A percentile compares a stretch with the other conserved stretches of the same genome.
phyloP scores from a whole-genome alignment of 2,329 filamentous ascomycete genomes.

The Curvularia verruculosa region DNA sequence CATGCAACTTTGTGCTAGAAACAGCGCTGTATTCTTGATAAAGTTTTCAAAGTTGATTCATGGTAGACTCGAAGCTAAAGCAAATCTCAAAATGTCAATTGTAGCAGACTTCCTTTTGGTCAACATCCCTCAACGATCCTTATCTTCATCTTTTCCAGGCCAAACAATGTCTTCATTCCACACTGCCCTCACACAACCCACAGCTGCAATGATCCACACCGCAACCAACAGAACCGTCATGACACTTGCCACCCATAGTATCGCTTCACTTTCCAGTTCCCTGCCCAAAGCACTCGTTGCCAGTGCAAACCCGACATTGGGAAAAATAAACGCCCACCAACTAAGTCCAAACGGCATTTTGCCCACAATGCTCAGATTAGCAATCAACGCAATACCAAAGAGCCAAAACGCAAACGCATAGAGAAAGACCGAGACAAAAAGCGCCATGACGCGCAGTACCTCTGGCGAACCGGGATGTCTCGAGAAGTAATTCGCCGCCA shows the following conservation, averaged over 20 bases:
- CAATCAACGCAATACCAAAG: constrained; percentile 50
- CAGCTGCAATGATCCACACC: constrained; percentile 59
- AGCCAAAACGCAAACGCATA: constrained; percentile 67
- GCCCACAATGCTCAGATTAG: constrained; percentile 20
- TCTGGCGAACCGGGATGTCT: constrained; percentile 24
- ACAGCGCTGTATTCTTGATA: too few species aligned
- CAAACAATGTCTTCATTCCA: constrained; percentile 59
- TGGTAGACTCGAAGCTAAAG: too few species aligned
- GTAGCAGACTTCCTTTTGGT: too few species aligned
- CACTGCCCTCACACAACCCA: constrained; percentile 58
- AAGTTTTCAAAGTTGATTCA: too few species aligned
- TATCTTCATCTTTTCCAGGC: constrained; percentile 52
- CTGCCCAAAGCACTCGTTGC: constrained; percentile 45
- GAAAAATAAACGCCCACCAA: constrained; percentile 64
- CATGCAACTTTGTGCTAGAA: too few species aligned
- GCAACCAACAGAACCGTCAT: constrained; percentile 59
- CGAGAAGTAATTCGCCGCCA: constrained; percentile 29
- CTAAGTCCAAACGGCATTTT: constrained; percentile 58
- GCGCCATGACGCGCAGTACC: constrained; percentile 51
- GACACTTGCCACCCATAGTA: constrained; percentile 49
- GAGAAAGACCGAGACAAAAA: constrained; percentile 59
- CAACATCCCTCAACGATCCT: constrained; percentile 15
- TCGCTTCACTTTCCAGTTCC: constrained; percentile 39
- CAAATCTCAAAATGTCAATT: neutral
- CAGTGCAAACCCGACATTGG: constrained; percentile 49